Conservation (phyloP, 2,329 filamentous ascomycete genomes). For the Aspergillus neoniger region DNA sequence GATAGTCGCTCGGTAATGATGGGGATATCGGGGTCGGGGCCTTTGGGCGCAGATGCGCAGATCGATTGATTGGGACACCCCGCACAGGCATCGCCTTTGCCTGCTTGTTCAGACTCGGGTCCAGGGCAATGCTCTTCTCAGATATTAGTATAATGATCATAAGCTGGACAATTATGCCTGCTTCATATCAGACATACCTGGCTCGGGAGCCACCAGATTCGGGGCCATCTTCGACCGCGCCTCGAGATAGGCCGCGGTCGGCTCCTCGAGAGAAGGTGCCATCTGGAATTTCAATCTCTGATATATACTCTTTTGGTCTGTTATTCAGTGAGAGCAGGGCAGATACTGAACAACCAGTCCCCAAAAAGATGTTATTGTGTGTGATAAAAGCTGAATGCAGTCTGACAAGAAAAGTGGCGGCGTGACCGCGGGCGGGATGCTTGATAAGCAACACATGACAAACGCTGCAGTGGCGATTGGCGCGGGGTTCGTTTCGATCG, state of each 20-base stretch:
- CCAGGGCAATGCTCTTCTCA: slow-evolving; percentile 83
- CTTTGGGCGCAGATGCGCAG: slow-evolving; percentile 91
- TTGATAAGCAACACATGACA: slow-evolving; percentile 39
- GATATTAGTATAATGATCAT: slow-evolving; percentile 7
- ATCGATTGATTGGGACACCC: slow-evolving; percentile 96
- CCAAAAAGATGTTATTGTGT: background rate
- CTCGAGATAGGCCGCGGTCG: slow-evolving; percentile 69
- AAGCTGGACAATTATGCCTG: background rate
- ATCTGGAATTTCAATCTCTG: slow-evolving; percentile 50
- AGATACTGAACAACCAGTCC: background rate
- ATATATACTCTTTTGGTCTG: background rate
- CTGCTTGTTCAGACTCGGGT: slow-evolving; percentile 59
- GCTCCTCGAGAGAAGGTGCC: slow-evolving; percentile 79
- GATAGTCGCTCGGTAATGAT: slow-evolving; percentile 81
- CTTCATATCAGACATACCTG: slow-evolving; percentile 51
- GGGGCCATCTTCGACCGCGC: slow-evolving; percentile 77
- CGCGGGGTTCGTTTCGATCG: slow-evolving; percentile 11
- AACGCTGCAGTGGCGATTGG: slow-evolving; percentile 32
- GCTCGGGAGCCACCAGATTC: slow-evolving; percentile 87
- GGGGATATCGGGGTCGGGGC: slow-evolving; percentile 90
- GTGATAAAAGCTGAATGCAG: background rate
- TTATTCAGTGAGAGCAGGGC: background rate
- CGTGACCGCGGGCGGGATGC: slow-evolving; percentile 23
- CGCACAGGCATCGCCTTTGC: slow-evolving; percentile 76
- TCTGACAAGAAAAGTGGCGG: slow-evolving; percentile 26